These are phyloP conservation scores for Ustilago loliicola DNA, from an alignment of 1,284 basidiomycete species.

Conservation along the genomic window DNA sequence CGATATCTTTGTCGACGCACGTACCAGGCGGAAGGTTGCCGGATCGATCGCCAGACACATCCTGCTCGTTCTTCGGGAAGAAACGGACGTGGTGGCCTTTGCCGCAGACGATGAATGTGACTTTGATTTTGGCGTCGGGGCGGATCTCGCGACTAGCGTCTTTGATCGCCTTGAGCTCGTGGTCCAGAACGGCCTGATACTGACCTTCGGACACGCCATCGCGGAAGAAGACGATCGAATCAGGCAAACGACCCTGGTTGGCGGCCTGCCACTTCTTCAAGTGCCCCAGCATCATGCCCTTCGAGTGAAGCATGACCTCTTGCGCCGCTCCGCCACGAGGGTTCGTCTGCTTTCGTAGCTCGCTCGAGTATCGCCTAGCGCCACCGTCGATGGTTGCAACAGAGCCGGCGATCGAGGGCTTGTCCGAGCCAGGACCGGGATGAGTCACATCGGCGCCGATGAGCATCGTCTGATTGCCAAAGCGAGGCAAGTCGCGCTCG, in stretches of 20 bases:
- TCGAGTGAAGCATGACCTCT: slow-evolving; percentile 68
- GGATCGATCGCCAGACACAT: slow-evolving; percentile 62
- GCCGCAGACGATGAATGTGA: slow-evolving; percentile 55
- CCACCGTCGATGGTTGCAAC: slow-evolving; percentile 71
- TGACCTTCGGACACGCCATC: slow-evolving; percentile 74
- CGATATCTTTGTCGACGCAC: slow-evolving; percentile 70
- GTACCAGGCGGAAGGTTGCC: slow-evolving; percentile 73
- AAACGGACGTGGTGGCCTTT: slow-evolving; percentile 72
- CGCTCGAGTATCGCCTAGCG: slow-evolving; percentile 69
- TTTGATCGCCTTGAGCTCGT: slow-evolving; percentile 71
- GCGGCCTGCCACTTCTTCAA: slow-evolving; percentile 46
- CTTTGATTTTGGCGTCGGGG: slow-evolving; percentile 68
- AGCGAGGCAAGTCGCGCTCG: slow-evolving; percentile 60
- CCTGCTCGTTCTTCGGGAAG: slow-evolving; percentile 67
- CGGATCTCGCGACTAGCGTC: slow-evolving; percentile 57
- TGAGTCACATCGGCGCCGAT: slow-evolving; percentile 71
- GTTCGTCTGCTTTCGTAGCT: slow-evolving; percentile 72
- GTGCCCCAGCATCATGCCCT: slow-evolving; percentile 54
- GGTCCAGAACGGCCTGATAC: slow-evolving; percentile 71
- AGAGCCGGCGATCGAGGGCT: slow-evolving; percentile 73
- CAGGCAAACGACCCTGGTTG: slow-evolving; percentile 68
- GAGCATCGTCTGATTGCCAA: slow-evolving; percentile 71
- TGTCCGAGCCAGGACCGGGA: slow-evolving; percentile 64
- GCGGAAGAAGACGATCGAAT: slow-evolving; percentile 72
- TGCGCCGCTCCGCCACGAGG: slow-evolving; percentile 58